A percentile compares a stretch with the other conserved stretches of the same genome.
phyloP scores from a whole-genome alignment of 2,329 filamentous ascomycete species.

The Blastomyces percursus region DNA sequence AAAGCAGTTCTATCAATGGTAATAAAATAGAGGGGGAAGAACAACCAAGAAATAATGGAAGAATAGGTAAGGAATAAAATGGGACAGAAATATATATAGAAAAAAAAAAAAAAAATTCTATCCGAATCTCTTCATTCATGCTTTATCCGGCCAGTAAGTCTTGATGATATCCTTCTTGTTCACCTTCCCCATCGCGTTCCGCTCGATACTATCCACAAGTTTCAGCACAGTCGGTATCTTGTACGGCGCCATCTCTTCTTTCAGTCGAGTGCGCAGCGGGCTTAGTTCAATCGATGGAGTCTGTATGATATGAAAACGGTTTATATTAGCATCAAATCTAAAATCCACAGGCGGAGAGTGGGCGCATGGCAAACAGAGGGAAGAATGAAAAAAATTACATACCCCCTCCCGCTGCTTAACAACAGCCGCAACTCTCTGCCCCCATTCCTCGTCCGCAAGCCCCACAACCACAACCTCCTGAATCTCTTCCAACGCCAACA shows the following conservation, averaged over 20 bases:
- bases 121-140: neutral
- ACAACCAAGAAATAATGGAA: too few species aligned
- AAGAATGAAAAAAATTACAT: conserved; percentile 12
- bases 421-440: conserved; percentile 46
- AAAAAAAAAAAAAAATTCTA: neutral
- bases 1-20: too few species aligned
- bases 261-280: conserved; percentile 40
- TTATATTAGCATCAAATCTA: neutral
- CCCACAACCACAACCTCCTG: conserved; percentile 45
- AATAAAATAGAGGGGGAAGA: too few species aligned
- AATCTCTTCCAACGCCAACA: conserved; percentile 39
- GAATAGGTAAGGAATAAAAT: too few species aligned
- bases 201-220: conserved; percentile 65
- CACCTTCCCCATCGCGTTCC: conserved; percentile 91
- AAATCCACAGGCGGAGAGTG: neutral
- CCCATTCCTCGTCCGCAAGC: conserved; percentile 44
- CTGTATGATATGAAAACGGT: conserved; percentile 8
- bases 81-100: neutral
- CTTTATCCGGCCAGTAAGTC: conserved; percentile 25
- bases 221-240: conserved; percentile 88
- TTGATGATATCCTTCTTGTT: conserved; percentile 33
- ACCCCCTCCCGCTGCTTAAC: conserved; percentile 33
- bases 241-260: conserved; percentile 64
- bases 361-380: neutral
- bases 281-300: conserved; percentile 19